Conservation (phyloP, 805 yeast genomes). For the Pichia manshurica region DNA sequence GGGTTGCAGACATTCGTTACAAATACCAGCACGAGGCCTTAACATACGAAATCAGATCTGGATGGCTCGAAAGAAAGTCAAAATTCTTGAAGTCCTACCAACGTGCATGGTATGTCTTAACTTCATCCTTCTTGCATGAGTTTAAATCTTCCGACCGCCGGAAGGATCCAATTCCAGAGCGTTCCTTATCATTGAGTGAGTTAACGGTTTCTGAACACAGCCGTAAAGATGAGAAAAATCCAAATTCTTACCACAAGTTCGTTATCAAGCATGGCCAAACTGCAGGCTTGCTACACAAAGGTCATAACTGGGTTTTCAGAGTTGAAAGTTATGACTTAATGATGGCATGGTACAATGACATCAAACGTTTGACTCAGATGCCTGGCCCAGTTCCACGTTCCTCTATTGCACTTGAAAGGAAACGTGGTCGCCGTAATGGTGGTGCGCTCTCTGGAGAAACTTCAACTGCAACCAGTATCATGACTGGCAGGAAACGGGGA, state of each 20-base stretch:
- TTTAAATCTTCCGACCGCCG: constrained; percentile 78
- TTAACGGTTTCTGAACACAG: constrained; percentile 83
- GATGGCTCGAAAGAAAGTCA: constrained; percentile 82
- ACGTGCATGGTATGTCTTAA: constrained; percentile 83
- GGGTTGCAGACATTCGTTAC: constrained; percentile 55
- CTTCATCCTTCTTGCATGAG: constrained; percentile 86
- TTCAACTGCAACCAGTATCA: constrained; percentile 24
- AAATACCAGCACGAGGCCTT: constrained; percentile 65
- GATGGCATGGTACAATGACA: constrained; percentile 81
- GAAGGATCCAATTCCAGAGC: constrained; percentile 73
- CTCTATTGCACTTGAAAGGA: constrained; percentile 35
- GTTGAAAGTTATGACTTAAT: constrained; percentile 76
- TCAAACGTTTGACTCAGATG: constrained; percentile 59
- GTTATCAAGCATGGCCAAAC: constrained; percentile 70
- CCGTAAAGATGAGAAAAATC: constrained; percentile 53
- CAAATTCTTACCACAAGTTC: constrained; percentile 62
- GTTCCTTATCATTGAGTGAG: constrained; percentile 74
- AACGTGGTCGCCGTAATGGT: constrained; percentile 16
- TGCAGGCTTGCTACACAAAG: constrained; percentile 67
- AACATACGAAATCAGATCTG: constrained; percentile 64
- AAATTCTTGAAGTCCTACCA: constrained; percentile 89
- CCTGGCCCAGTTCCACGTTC: constrained; percentile 57
- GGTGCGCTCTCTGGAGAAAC: constrained; percentile 21
- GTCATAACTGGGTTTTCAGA: constrained; percentile 93
- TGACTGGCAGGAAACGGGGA: constrained; percentile 16